Conservation (phyloP, 163 green algal genomes). For the Prototheca stagnorum region DNA sequence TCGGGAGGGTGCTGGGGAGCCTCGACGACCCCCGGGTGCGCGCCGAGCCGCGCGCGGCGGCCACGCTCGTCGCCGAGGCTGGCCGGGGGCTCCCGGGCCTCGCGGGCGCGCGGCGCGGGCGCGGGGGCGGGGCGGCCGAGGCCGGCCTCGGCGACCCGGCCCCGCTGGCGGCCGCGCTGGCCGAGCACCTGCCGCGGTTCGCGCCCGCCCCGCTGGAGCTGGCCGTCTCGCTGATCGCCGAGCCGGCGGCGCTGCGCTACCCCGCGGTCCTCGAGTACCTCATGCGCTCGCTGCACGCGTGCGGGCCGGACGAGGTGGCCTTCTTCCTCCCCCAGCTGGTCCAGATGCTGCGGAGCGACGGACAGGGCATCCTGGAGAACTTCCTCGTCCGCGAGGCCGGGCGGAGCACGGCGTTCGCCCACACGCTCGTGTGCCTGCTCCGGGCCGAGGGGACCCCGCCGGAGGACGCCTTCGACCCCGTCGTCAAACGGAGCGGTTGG, state of each 20-base stretch:
- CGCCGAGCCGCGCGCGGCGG: conserved; percentile 2
- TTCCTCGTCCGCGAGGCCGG: conserved; percentile 45
- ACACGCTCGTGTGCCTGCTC: conserved; percentile 75
- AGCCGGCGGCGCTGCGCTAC: conserved; percentile 3
- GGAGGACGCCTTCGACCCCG: conserved; percentile 59
- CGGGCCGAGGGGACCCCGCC: conserved; percentile 60
- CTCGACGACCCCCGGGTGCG: conserved; percentile 25
- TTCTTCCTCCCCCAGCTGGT: conserved; percentile 95
- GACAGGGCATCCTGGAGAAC: conserved; percentile 34
- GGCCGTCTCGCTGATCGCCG: too few species aligned
- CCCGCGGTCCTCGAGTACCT: conserved; percentile 46
- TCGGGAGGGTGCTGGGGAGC: conserved; percentile 19
- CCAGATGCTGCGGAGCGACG: conserved; percentile 65
- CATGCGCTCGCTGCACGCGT: conserved; percentile 39
- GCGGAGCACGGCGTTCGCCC: conserved; percentile 51
- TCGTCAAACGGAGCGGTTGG: conserved; percentile 74
- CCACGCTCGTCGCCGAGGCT: conserved; percentile 20
- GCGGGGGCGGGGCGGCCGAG: conserved; percentile 13
- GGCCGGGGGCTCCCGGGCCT: conserved; percentile 26
- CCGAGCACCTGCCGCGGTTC: background rate
- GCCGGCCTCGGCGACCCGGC: background rate
- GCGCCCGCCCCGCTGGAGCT: background rate
- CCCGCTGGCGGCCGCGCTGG: background rate
- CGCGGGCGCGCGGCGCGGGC: conserved; percentile 33
- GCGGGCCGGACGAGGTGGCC: conserved; percentile 40